Base-by-base conservation (phyloP, 192 early-diverging fungal species). In the Podila minutissima region DNA sequence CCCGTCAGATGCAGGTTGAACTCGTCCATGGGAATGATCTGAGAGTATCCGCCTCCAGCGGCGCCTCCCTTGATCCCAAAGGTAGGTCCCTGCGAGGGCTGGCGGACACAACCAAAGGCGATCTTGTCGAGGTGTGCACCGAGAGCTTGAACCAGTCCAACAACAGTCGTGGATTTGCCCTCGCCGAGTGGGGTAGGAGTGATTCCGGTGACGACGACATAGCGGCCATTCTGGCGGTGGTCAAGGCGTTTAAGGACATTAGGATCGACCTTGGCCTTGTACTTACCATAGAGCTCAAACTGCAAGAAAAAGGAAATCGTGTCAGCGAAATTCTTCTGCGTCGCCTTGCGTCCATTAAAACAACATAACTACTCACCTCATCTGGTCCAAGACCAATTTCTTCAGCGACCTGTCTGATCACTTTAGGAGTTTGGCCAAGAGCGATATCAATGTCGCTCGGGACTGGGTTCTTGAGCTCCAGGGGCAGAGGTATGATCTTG, bases 1-100 rank as follows among this genome's bases (percentile, higher is more conserved):
- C 98, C 98, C 5, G 98, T 99, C 88, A 99, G 89, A 69, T 99
- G 98, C 71, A 99, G 85, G 84, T 99, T 99, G 90, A 99, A 98
- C 75, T 98, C 94, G 72, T 98, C 96, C 98, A 99, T 99, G 51
- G 98, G 98, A 74, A 98, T 97, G 51, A 99, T 95, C 84, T 98
- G 97, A 31, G 97, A 94, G 87, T 98, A 98, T 26, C 98, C 97
- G 28, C 98, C 97, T 72, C 97, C 97, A n/a, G 97, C 97, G 50
- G 97, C 97, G 24, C 97, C 97, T 61, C 98, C 98, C 86, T 99
- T 99, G 88, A 99, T 98, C 38, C 98, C 98, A 73, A 99, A 98
- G 2, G 98, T 99, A 28, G 98, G 98, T 35, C 98, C 98, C 82
- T 98, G 97, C 61, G 97, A 98, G 24, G 98, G 98, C 86, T 99